A percentile compares a stretch with the other conserved stretches of the same genome.
phyloP scores from a whole-genome alignment of 306 rosid species.

The Potentilla sterilis region DNA sequence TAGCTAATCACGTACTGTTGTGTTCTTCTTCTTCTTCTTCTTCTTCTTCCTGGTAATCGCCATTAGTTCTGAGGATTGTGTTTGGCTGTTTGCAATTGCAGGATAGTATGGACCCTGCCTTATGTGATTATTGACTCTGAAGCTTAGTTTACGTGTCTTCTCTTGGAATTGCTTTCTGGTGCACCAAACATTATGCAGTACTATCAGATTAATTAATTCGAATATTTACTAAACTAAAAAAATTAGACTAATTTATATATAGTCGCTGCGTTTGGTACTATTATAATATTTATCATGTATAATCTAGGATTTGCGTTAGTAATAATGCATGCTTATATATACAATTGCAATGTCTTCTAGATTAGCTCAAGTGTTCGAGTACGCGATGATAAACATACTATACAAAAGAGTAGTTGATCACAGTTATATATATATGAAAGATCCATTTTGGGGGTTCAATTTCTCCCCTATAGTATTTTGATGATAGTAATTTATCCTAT shows the following conservation, averaged over 20 bases:
- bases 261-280: no score
- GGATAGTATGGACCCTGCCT: background rate
- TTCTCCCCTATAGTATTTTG: background rate
- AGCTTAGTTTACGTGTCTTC: constrained; percentile 2
- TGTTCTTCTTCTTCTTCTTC: background rate
- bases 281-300: no score
- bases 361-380: background rate
- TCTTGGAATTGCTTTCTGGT: constrained; percentile 4
- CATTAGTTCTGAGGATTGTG: background rate
- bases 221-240: no score
- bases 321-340: no score
- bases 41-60: background rate
- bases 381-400: no score
- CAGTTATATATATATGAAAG: no score
- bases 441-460: background rate
- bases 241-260: no score
- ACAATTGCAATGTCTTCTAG: background rate
- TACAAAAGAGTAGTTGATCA: background rate
- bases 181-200: background rate
- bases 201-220: background rate
- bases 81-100: background rate
- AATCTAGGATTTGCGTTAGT: background rate
- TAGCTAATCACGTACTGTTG: background rate
- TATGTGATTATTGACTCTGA: background rate
- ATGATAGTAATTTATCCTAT: no score